These are phyloP conservation scores for Taphrina wiesneri DNA, from an alignment of 1,139 yeast species.

Conservation along the genomic window DNA sequence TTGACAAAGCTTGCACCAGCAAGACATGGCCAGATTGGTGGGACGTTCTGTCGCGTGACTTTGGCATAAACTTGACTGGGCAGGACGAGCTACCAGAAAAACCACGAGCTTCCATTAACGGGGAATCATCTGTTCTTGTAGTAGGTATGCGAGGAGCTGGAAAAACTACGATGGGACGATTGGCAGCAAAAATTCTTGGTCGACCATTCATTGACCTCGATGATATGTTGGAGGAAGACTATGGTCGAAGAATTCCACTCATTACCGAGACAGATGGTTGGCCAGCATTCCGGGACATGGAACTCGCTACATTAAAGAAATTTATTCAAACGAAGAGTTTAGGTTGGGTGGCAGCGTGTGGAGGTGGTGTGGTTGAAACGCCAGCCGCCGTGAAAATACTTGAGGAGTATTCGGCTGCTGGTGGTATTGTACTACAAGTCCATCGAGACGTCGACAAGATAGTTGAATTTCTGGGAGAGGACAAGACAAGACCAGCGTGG, in stretches of 20 bases:
- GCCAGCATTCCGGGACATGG: conserved; percentile 77
- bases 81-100: conserved; percentile 42
- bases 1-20: conserved; percentile 89
- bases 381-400: conserved; percentile 64
- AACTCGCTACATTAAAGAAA: conserved; percentile 60
- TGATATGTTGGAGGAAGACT: conserved; percentile 60
- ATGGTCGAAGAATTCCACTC: conserved; percentile 61
- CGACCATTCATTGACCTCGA: conserved; percentile 80
- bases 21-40: conserved; percentile 99
- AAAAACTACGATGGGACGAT: conserved; percentile 78
- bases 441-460: conserved; percentile 87
- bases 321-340: conserved; percentile 53
- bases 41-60: conserved; percentile 77
- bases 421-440: conserved; percentile 81
- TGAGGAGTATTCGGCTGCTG: conserved; percentile 56
- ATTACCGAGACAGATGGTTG: conserved; percentile 73
- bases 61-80: conserved; percentile 70
- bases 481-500: conserved; percentile 85
- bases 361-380: conserved; percentile 93
- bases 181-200: conserved; percentile 74
- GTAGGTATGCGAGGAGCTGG: conserved; percentile 99
- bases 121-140: conserved; percentile 59
- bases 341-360: conserved; percentile 81
- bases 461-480: conserved; percentile 68
- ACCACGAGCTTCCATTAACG: conserved; percentile 28